Evolutionary conservation across 208 protist species (phyloP).

Genomic region (Leishmania turanica): DNA sequence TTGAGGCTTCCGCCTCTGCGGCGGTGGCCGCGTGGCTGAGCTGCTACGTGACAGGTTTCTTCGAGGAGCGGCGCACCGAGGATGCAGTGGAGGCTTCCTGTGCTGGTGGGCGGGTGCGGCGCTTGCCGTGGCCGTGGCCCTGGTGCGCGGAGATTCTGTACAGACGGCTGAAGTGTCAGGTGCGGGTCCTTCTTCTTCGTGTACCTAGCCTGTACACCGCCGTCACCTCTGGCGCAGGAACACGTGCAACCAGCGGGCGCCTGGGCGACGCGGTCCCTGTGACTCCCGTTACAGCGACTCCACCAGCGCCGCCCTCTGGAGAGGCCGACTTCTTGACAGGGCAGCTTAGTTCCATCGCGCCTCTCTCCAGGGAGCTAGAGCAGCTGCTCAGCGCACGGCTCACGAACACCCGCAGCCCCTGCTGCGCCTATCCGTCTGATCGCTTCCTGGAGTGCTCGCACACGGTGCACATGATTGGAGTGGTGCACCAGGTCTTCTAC

Average conservation of each 20-base stretch:
- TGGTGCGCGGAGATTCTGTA: conserved; percentile 1
- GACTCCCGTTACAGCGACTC: not conserved
- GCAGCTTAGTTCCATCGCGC: not conserved
- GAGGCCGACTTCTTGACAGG: not conserved
- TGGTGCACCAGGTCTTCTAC: conserved; percentile 51
- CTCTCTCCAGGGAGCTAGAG: not conserved
- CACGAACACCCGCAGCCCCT: not conserved
- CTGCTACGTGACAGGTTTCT: not conserved
- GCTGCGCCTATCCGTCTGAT: conserved; percentile 21
- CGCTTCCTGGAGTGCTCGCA: conserved; percentile 18
- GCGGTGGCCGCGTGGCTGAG: conserved; percentile 28
- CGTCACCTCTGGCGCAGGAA: conserved; percentile 6
- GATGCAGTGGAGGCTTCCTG: not conserved
- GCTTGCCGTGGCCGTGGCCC: conserved; percentile 3
- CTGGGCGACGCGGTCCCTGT: not conserved
- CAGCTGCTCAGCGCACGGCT: not conserved
- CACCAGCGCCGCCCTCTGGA: not conserved
- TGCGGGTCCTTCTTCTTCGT: conserved; percentile 22
- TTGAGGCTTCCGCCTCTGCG: conserved; percentile 19
- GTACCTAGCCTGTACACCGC: conserved; percentile 12
- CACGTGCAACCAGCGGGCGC: not conserved
- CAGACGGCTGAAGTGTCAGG: not conserved
- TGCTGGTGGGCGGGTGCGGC: not conserved
- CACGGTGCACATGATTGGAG: conserved; percentile 29
- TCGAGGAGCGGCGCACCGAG: not conserved